Base-by-base conservation (phyloP, 352 stramenopile genomes). In the Pythium volutum region DNA sequence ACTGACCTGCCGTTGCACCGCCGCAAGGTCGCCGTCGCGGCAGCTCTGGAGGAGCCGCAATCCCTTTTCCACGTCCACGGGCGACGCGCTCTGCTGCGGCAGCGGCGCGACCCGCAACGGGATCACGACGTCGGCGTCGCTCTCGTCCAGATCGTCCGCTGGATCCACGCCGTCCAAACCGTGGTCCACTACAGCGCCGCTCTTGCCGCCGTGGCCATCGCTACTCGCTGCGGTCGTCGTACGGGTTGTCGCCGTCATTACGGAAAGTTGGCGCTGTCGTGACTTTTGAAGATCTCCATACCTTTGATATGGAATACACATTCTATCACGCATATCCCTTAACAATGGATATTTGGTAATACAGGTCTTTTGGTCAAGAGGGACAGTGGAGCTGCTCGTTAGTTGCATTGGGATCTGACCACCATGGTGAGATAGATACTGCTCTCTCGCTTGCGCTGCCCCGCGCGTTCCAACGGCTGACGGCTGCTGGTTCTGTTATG, bases 21-120 rank as follows among this genome's bases (percentile, higher is more conserved):
- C 54, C 1, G 55, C 53, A 11, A 84, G 60, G 39, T 75, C 72
- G 16, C 70, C 73, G 48, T 88, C 71, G 20, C 73, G 81, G 62
- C 81, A 91, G 29, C 78, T 71, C 45, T 88, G 74, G 49, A 89
- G 83, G 20, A 94, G 69, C 15, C 72, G 70, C 57, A 82, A 47
- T 1, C 80, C 82, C 29, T 67, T 66, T 54, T 88, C 84, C 25
- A 80, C 67, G 53, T 91, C 84, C 5, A 65, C 55, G 22, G 74
- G 66, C 20, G 77, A 69, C 22, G 80, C 84, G 23, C 71, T 67
- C 51, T 84, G 76, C 53, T 93, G 77, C 36, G 58, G 59, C 51
- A 93, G 39, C 48, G 78, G 73, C 43, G 89, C 80, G 4, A 78
- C 67, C 29, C 79, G 79, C 43, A 91, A 74, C 23, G 64, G 55